Evolutionary conservation across 2,329 filamentous ascomycete species (phyloP).

Genomic region (Fusarium globosum): DNA sequence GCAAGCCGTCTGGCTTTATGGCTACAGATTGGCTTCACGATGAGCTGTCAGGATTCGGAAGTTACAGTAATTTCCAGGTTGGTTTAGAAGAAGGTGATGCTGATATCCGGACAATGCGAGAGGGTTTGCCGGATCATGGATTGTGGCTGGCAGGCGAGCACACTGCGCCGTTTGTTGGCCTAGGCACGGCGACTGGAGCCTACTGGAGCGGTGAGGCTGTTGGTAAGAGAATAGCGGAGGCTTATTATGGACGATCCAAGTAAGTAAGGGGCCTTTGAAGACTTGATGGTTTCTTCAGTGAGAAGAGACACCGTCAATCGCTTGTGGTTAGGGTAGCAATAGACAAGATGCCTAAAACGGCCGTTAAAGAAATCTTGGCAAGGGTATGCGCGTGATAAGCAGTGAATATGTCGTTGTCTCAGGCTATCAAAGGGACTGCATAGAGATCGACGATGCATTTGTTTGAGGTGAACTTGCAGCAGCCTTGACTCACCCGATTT

Average conservation of each 20-base stretch:
- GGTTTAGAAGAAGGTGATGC: slow-evolving; percentile 76
- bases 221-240: slow-evolving; percentile 70
- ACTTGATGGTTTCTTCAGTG: not conserved
- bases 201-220: slow-evolving; percentile 91
- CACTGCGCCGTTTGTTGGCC: slow-evolving; percentile 86
- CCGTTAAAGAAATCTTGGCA: not conserved
- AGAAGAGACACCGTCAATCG: not conserved
- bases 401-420: slow-evolving; percentile 17
- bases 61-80: slow-evolving; percentile 86
- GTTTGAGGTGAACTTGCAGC: slow-evolving; percentile 4
- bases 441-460: slow-evolving; percentile 30
- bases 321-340: not conserved
- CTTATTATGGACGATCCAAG: slow-evolving; percentile 62
- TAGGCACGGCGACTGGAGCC: slow-evolving; percentile 90
- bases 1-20: slow-evolving; percentile 71
- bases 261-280: slow-evolving; percentile 24
- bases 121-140: slow-evolving; percentile 72
- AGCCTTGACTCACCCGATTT: slow-evolving; percentile 6
- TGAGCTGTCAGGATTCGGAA: slow-evolving; percentile 81
- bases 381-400: slow-evolving; percentile 35
- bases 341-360: slow-evolving; percentile 3
- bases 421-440: slow-evolving; percentile 1
- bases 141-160: slow-evolving; percentile 93
- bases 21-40: slow-evolving; percentile 84
- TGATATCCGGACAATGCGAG: slow-evolving; percentile 74